These are phyloP conservation scores for Hylodesmum podocarpum DNA, from an alignment of 306 rosid genomes.

Conservation along the genomic window DNA sequence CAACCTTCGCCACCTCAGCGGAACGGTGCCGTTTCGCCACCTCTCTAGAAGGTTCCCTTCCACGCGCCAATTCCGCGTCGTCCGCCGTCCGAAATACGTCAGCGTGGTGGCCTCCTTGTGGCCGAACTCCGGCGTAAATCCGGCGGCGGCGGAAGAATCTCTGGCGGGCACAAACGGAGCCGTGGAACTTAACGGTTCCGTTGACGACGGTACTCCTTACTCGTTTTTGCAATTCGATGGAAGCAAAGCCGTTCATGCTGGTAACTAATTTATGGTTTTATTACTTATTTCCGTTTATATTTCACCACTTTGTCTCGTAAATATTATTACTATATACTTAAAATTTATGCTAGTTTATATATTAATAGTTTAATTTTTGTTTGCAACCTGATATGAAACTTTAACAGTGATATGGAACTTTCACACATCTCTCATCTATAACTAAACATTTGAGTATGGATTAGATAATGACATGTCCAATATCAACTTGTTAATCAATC, in stretches of 20 bases:
- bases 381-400: no score
- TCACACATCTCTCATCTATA: no score
- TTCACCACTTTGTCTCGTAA: no score
- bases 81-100: constrained; percentile 65
- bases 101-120: constrained; percentile 72
- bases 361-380: no score
- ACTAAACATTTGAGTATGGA: no score
- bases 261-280: constrained; percentile 41
- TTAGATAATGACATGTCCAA: no score
- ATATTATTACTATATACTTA: no score
- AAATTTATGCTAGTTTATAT: no score
- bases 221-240: constrained; percentile 71
- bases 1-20: constrained; percentile 22
- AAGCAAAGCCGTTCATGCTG: constrained; percentile 76
- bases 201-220: constrained; percentile 5
- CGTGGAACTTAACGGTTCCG: constrained; percentile 38
- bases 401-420: no score
- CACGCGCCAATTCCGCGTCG: constrained; percentile 63
- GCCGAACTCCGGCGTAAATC: constrained; percentile 51
- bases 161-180: constrained; percentile 40
- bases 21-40: constrained; percentile 28
- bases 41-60: constrained; percentile 36
- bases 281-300: no score
- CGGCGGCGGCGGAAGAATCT: not conserved
- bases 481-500: no score